Evolutionary conservation across 352 stramenopile species (phyloP), one percentile per base, ranked within the genome.

Genomic region (Phytophthora sp.): DNA sequence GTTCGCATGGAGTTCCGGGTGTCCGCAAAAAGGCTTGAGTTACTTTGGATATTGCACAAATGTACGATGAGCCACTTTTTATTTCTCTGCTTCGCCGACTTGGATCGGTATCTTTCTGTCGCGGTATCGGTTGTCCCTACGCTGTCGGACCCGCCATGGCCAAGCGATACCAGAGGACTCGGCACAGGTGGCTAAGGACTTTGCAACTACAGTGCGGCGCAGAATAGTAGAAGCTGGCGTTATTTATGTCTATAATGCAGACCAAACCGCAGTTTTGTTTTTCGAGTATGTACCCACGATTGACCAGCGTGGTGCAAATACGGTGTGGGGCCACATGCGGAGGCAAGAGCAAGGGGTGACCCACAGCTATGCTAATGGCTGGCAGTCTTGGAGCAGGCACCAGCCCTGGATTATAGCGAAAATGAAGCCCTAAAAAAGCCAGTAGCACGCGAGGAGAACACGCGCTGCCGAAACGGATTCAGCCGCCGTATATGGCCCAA

Each of bases 251-350:
- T 69, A 50, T 27, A 73, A 73, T 38, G 64, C 49, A 1, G 42
- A 31, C 21, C 71, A 75, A 61, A 79, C 71, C 1, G 71, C 71
- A n/a, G n/a, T n/a, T 2, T 26, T 75, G 4, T 63, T 66, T 38
- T 76, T 76, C 20, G 29, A 77, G 51, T 61, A 69, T 39, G 45
- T 77, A 21, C 61, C 58, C 1, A 74, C 68, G 4, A 56, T 74
- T 15, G 23, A 55, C 30, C 15, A 41, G 1, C 41, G 20, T 1
- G 68, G 68, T 2, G 41, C 65, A 21, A 30, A 24, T 13, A 74
- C 57, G 0, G 42, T 80, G 1, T 74, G 60, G 54, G 53, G n/a
- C 74, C 3, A 49, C 59, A 35, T 57, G 46, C 12, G 66, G 63
- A 6, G 63, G 60, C 1, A 53, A 38, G 31, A 66, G 71, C 23